A percentile compares a stretch with the other conserved stretches of the same genome.
These are phyloP conservation scores for Irpex lacteus DNA, from an alignment of 1,284 basidiomycete genomes.

Conservation along the genomic window DNA sequence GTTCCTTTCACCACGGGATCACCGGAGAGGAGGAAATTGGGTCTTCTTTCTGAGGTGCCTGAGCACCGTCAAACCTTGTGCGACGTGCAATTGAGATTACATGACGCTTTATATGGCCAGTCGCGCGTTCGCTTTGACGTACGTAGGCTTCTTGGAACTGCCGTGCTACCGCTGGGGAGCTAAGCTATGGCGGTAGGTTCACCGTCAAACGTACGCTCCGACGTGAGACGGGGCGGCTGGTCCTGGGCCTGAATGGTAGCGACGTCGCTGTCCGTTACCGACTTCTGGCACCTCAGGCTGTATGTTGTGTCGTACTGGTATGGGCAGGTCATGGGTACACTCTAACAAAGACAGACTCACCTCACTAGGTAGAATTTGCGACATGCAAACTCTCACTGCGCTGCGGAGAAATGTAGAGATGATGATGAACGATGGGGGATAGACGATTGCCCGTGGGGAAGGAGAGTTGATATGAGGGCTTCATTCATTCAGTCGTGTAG, in stretches of 20 bases:
- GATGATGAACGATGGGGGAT: background rate
- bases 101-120: background rate
- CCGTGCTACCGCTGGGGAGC: background rate
- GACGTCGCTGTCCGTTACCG: no score
- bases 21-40: no score
- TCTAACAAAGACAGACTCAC: background rate
- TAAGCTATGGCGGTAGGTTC: background rate
- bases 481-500: background rate
- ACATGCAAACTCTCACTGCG: background rate
- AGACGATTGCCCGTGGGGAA: background rate
- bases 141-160: background rate
- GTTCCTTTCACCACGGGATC: no score
- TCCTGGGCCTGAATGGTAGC: background rate
- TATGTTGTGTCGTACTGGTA: background rate
- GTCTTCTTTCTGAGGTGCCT: background rate
- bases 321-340: background rate
- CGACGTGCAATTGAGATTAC: background rate
- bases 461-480: background rate
- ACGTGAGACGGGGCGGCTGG: background rate
- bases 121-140: background rate
- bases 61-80: background rate
- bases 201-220: no score
- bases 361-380: background rate
- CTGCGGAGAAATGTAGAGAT: background rate
- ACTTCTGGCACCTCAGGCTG: background rate